Base-by-base conservation (phyloP, 768 basidiomycete genomes). In the Pholiota molesta region DNA sequence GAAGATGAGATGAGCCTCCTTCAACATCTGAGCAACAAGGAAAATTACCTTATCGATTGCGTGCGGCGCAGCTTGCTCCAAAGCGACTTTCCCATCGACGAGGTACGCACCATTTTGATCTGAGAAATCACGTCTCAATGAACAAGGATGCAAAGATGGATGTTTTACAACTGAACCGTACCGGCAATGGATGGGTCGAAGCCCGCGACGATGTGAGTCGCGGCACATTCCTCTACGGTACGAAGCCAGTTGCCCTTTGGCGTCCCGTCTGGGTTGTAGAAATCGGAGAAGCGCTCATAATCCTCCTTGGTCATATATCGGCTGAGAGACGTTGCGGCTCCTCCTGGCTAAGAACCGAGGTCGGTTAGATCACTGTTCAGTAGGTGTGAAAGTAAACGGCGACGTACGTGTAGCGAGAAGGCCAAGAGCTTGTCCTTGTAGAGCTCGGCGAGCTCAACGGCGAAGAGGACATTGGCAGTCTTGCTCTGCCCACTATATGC, bases 221-320 rank as follows among this genome's bases (percentile, higher is more conserved):
- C 53, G 9, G 53, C 26, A 23, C 53, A 19, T 16, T 55, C 53
- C 5, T 23, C 53, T n/a, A 55, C 35, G 7, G 35, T 35, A 23
- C 53, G 53, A 11, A 55, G 8, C 53, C 53, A 55, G 35, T 55
- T 37, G n/a, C 53, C 53, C 37, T 55, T 55, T 3, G 53, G n/a
- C 3, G 53, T 55, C 2, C 53, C 53, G n/a, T 55, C 53, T 23
- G 37, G 33, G 37, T 37, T 55, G 21, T 35, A 55, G n/a, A 55
- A 55, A 26, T 55, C 53, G 7, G 53, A 55, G 23, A 55, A 55
- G 9, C 35, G 17, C 21, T 55, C 53, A 10, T 39, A 55, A 19
- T 55, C 53, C 23, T 55, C 53, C 53, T 55, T 55, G 5, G 53
- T 55, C 53, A 55, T 55, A 16, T 55, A 21, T 40, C n/a, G 31